Base-by-base conservation (phyloP, 1,284 basidiomycete species). In the Cryptococcus amylolentus region DNA sequence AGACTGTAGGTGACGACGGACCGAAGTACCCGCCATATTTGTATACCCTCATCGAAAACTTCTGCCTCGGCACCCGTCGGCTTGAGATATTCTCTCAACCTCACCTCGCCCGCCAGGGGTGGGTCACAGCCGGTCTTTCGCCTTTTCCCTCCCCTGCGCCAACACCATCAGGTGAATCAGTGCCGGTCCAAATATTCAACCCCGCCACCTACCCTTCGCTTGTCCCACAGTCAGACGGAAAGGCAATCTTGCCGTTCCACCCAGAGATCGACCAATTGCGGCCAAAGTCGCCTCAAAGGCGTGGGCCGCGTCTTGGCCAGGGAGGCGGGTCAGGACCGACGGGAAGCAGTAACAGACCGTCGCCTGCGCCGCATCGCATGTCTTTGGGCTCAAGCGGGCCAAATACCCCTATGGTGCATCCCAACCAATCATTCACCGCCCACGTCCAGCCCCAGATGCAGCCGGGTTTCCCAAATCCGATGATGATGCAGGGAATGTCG, bases 21-120 rank as follows among this genome's bases (percentile, higher is more conserved):
- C 84, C 12, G 81, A 86, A 57, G 91, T 96, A 78, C 27, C 95
- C 95, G 1, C 90, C 92, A 18, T 95, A 98, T 72, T 89, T 95
- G 79, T 94, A 97, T 78, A 87, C 87, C 10, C 82, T 98, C 35
- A 89, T 98, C 69, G 95, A 99, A 76, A 97, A 96, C 77, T 98
- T 99, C 74, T 98, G 95, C 71, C 87, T 96, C 54, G 95, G 95
- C 12, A 84, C 89, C 0, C 87, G 95, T 8, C 85, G 95, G 1
- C 83, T 99, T 23, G 92, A 98, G 73, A 78, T 99, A 10, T 98
- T 95, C 65, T 92, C 91, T 0, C 48, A 23, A 16, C 82, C 85
- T 3, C 81, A 84, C 0, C 83, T 84, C 10, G 78, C 92, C 2
- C 84, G 94, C 0, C 84, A 86, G 14, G 95, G 96, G 1, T 99